Evolutionary conservation across 768 basidiomycete genomes (phyloP).

Genomic region (Suillus paluster): DNA sequence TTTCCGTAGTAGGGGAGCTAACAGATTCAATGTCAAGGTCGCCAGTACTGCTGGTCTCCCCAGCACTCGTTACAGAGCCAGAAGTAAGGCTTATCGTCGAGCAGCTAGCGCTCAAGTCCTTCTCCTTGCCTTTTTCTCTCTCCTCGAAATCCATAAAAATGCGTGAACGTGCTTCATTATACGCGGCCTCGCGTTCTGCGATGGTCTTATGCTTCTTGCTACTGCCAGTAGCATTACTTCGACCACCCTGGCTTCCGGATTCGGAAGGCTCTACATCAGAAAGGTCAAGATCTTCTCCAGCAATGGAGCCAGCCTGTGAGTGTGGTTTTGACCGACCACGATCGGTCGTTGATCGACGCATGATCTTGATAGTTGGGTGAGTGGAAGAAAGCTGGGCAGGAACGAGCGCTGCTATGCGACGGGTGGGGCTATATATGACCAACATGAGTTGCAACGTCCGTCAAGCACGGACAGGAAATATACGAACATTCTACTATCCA

Average conservation of each 20-base stretch:
- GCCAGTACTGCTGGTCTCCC: slow-evolving; percentile 61
- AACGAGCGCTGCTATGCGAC: slow-evolving; percentile 76
- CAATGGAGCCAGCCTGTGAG: slow-evolving; percentile 75
- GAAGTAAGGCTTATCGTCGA: slow-evolving; percentile 74
- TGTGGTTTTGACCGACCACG: slow-evolving; percentile 58
- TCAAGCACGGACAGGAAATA: not conserved
- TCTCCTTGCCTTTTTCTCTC: slow-evolving; percentile 65
- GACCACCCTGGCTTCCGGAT: slow-evolving; percentile 73
- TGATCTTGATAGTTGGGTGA: slow-evolving; percentile 87
- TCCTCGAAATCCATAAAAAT: slow-evolving; percentile 88
- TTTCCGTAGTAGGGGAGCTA: slow-evolving; percentile 78
- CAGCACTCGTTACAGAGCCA: slow-evolving; percentile 62
- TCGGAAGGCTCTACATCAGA: slow-evolving; percentile 85
- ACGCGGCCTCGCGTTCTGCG: slow-evolving; percentile 88
- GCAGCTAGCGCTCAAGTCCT: slow-evolving; percentile 77
- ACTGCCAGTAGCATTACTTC: slow-evolving; percentile 64
- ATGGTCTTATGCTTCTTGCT: slow-evolving; percentile 78
- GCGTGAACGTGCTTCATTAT: slow-evolving; percentile 82
- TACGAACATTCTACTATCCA: slow-evolving; percentile 79
- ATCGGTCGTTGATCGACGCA: slow-evolving; percentile 68
- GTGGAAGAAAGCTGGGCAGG: slow-evolving; percentile 68
- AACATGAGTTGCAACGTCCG: slow-evolving; percentile 19
- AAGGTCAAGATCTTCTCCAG: slow-evolving; percentile 75
- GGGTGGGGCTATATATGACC: slow-evolving; percentile 55
- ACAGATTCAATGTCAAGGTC: slow-evolving; percentile 66